Conservation (phyloP, 345 rosid genomes). For the Carallia brachiata region DNA sequence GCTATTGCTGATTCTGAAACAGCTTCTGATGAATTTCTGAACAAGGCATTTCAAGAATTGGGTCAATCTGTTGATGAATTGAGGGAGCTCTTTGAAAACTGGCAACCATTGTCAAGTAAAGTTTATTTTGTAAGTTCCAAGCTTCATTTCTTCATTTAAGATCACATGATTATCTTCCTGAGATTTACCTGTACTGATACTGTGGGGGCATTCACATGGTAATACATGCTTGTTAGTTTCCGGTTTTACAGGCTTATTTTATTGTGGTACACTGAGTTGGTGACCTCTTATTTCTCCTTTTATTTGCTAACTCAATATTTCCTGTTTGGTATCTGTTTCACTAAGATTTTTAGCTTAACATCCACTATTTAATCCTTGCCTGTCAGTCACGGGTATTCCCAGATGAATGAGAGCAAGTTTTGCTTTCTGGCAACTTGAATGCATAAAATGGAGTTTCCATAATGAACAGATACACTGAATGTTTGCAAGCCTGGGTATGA, state of each 20-base stretch:
- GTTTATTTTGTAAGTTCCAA: conserved; percentile 70
- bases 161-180: conserved; percentile 5
- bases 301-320: background rate
- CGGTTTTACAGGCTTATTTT: no score
- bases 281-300: no score
- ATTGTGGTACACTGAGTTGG: no score
- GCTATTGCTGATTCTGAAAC: conserved; percentile 52
- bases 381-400: background rate
- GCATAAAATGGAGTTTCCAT: no score
- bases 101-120: conserved; percentile 80
- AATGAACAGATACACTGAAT: background rate
- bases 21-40: conserved; percentile 57
- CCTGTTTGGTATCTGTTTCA: background rate
- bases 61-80: conserved; percentile 62
- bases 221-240: conserved; percentile 1
- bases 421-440: background rate
- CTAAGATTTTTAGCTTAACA: background rate
- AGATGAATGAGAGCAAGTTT: background rate
- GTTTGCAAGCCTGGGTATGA: background rate
- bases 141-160: conserved; percentile 6
- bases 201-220: conserved; percentile 5
- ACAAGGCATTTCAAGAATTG: conserved; percentile 58
- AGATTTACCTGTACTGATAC: background rate
- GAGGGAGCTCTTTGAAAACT: conserved; percentile 59
- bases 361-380: background rate